A percentile compares a stretch with the other conserved stretches of the same genome.
Conservation (phyloP, 306 rosid genomes). For the Urtica urens region DNA sequence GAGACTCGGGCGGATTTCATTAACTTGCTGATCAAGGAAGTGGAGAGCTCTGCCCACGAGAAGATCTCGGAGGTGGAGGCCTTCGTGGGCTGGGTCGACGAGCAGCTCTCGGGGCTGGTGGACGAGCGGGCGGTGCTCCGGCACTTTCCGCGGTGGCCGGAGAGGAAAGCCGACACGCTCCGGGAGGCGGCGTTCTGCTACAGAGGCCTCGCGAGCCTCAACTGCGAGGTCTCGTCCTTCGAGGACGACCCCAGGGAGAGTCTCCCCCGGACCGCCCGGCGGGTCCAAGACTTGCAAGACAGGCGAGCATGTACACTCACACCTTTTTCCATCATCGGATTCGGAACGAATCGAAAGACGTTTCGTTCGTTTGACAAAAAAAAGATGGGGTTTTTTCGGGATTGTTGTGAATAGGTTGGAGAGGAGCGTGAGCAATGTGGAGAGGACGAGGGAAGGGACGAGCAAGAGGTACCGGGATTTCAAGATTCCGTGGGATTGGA, state of each 20-base stretch:
- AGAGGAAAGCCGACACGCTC: constrained; percentile 67
- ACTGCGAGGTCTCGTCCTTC: constrained; percentile 38
- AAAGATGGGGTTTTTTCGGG: background rate
- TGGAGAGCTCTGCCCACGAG: constrained; percentile 38
- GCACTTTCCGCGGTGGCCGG: constrained; percentile 90
- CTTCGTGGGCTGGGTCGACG: constrained; percentile 74
- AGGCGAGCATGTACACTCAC: constrained; percentile 71
- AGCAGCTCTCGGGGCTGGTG: constrained; percentile 56
- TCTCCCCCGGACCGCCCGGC: constrained; percentile 36
- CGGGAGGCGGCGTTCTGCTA: constrained; percentile 80
- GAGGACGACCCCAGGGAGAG: constrained; percentile 61
- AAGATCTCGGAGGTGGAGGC: constrained; percentile 59
- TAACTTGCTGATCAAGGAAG: constrained; percentile 43
- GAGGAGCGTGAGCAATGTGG: constrained; percentile 47
- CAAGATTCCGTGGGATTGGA: constrained; percentile 88
- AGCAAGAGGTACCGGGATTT: constrained; percentile 57
- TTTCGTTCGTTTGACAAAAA: background rate
- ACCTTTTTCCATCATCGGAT: too few relatives aligned
- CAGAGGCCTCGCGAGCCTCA: constrained; percentile 62
- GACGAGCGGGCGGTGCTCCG: constrained; percentile 80
- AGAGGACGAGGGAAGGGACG: constrained; percentile 60
- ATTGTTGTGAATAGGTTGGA: constrained; percentile 45
- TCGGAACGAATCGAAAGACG: background rate
- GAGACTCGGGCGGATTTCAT: constrained; percentile 68
- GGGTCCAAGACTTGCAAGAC: constrained; percentile 83